Evolutionary conservation across 2,329 filamentous ascomycete species (phyloP).

Genomic region (Sporothrix protearum): DNA sequence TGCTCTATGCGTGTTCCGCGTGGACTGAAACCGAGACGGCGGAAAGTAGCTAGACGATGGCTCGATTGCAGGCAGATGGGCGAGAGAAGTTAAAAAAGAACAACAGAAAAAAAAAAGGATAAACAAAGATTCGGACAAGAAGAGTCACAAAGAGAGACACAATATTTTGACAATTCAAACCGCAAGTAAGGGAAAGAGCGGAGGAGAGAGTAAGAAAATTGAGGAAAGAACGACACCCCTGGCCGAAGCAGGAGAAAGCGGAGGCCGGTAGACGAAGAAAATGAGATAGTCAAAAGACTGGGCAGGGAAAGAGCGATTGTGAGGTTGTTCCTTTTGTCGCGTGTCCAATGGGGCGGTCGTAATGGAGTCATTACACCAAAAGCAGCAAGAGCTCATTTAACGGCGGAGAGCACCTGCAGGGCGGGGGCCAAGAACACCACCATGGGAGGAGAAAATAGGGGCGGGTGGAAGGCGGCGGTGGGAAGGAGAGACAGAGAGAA

Average conservation of each 20-base stretch:
- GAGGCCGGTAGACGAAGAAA: conserved; percentile 18
- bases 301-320: conserved; percentile 14
- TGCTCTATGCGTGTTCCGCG: conserved; percentile 17
- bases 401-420: conserved; percentile 14
- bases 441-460: conserved; percentile 10
- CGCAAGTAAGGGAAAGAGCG: not conserved
- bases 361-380: conserved; percentile 19
- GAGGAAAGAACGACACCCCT: conserved; percentile 11
- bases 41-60: conserved; percentile 10
- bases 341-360: conserved; percentile 21
- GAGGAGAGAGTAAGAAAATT: not conserved
- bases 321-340: conserved; percentile 21
- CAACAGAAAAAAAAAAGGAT: not conserved
- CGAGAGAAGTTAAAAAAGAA: not conserved
- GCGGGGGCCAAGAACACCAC: conserved; percentile 21
- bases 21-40: conserved; percentile 22
- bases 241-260: conserved; percentile 8
- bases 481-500: not conserved
- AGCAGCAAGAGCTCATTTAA: conserved; percentile 23
- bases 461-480: not conserved
- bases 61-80: not conserved
- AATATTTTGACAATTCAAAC: not conserved
- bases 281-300: not conserved
- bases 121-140: not conserved
- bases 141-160: not conserved